Percentiles rank a stretch among this genome's conserved stretches.
Evolutionary conservation across 805 yeast genomes (phyloP).

Genomic region (Kuraishia hungarica): DNA sequence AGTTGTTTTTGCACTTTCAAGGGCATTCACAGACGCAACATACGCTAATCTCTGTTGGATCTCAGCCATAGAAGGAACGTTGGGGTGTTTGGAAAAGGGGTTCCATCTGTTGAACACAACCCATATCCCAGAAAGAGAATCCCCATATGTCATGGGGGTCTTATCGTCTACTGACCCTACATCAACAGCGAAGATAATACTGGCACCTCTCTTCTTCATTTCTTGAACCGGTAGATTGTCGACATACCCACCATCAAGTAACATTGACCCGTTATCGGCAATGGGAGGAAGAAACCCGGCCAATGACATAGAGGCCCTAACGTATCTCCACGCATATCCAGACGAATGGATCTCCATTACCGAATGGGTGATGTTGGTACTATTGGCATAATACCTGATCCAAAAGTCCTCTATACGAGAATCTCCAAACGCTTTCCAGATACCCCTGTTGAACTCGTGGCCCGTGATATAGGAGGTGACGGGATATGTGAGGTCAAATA

Average conservation of each 20-base stretch:
- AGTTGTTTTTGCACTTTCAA: conserved; percentile 76
- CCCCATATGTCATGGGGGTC: conserved; percentile 86
- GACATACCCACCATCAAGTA: conserved; percentile 92
- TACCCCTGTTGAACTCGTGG: conserved; percentile 92
- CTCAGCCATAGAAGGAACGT: conserved; percentile 91
- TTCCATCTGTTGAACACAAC: conserved; percentile 81
- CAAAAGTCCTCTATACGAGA: conserved; percentile 93
- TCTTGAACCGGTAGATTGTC: conserved; percentile 90
- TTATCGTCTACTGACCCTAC: conserved; percentile 94
- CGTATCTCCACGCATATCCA: conserved; percentile 94
- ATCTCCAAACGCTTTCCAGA: conserved; percentile 95
- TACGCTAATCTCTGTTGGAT: conserved; percentile 89
- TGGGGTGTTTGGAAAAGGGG: conserved; percentile 80
- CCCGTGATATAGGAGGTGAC: conserved; percentile 94
- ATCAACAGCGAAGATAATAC: conserved; percentile 83
- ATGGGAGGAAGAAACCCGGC: conserved; percentile 91
- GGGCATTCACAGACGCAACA: conserved; percentile 89
- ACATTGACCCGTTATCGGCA: conserved; percentile 84
- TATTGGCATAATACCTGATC: conserved; percentile 81
- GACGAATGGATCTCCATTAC: conserved; percentile 89
- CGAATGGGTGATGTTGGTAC: conserved; percentile 92
- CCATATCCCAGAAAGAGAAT: conserved; percentile 89
- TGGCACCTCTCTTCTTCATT: conserved; percentile 86
- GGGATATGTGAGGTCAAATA: conserved; percentile 85
- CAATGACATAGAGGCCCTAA: conserved; percentile 92